Conservation (phyloP, 2,329 filamentous ascomycete genomes). For the Colletotrichum orchidophilum region DNA sequence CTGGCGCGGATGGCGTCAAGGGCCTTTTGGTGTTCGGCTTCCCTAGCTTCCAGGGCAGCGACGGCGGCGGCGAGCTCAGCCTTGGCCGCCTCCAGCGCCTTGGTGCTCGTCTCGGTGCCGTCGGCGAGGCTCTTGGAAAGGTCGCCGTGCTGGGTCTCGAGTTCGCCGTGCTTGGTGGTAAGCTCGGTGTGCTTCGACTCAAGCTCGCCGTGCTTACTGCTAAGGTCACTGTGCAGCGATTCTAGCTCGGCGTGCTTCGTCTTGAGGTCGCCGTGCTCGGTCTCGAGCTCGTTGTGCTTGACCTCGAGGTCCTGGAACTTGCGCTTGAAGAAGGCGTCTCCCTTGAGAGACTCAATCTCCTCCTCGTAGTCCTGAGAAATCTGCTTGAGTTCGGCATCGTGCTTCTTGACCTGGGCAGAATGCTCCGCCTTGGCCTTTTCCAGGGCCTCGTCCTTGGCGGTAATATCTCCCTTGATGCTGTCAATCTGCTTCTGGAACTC, state of each 20-base stretch:
- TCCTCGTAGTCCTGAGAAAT: slow-evolving; percentile 70
- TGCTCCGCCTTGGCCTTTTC: slow-evolving; percentile 61
- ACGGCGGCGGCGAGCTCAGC: slow-evolving; percentile 55
- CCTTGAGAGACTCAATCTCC: slow-evolving; percentile 71
- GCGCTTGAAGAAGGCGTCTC: slow-evolving; percentile 71
- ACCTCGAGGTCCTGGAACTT: slow-evolving; percentile 69
- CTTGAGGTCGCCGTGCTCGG: slow-evolving; percentile 42
- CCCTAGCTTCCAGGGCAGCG: slow-evolving; percentile 59
- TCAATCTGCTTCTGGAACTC: slow-evolving; percentile 60
- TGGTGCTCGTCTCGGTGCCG: slow-evolving; percentile 49
- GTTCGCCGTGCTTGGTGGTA: slow-evolving; percentile 42
- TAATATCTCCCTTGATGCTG: slow-evolving; percentile 55
- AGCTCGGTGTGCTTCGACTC: slow-evolving; percentile 45
- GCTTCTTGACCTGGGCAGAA: slow-evolving; percentile 53
- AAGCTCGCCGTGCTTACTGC: slow-evolving; percentile 61
- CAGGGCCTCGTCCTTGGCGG: slow-evolving; percentile 59
- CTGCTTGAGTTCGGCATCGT: slow-evolving; percentile 66
- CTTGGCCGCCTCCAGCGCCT: slow-evolving; percentile 54
- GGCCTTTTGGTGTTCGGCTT: slow-evolving; percentile 62
- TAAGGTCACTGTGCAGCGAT: background rate
- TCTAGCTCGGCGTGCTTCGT: slow-evolving; percentile 9
- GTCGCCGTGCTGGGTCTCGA: slow-evolving; percentile 46
- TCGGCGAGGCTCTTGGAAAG: slow-evolving; percentile 42
- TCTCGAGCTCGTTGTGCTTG: slow-evolving; percentile 62
- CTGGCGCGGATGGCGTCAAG: slow-evolving; percentile 65